Conservation (phyloP, 306 rosid genomes). For the Begonia masoniana region DNA sequence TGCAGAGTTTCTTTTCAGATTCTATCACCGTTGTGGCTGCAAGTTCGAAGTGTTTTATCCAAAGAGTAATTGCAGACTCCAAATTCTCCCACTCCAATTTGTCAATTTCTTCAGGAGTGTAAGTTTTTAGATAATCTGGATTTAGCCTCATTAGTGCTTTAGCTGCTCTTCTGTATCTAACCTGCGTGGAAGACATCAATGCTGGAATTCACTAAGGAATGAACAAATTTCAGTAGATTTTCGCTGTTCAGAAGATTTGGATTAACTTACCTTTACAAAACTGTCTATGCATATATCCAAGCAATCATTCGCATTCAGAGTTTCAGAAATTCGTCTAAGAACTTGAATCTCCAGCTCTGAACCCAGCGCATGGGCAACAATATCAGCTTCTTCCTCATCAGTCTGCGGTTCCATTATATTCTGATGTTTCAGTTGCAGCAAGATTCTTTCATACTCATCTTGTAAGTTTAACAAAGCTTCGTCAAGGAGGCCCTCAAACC, state of each 20-base stretch:
- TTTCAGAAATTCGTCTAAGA: slow-evolving; percentile 39
- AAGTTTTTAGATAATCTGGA: slow-evolving; percentile 64
- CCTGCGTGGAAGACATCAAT: slow-evolving; percentile 20
- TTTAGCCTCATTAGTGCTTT: slow-evolving; percentile 73
- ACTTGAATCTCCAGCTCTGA: slow-evolving; percentile 44
- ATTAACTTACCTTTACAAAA: slow-evolving; percentile 51
- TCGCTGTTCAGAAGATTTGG: not conserved
- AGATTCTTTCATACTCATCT: slow-evolving; percentile 55
- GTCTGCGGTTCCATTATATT: slow-evolving; percentile 12
- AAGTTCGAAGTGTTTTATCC: slow-evolving; percentile 66
- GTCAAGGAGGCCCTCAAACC: slow-evolving; percentile 71
- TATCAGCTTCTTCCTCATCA: slow-evolving; percentile 9
- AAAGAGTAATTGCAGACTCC: slow-evolving; percentile 57
- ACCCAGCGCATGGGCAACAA: slow-evolving; percentile 27
- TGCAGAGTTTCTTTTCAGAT: slow-evolving; percentile 62
- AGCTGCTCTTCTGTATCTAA: slow-evolving; percentile 77
- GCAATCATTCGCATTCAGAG: slow-evolving; percentile 64
- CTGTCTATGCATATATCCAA: slow-evolving; percentile 81
- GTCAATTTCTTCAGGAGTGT: slow-evolving; percentile 62
- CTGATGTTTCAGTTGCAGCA: slow-evolving; percentile 39
- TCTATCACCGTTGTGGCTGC: slow-evolving; percentile 50
- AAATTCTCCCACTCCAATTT: slow-evolving; percentile 82
- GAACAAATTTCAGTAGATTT: not conserved
- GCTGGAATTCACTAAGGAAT: not conserved
- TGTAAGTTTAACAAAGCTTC: slow-evolving; percentile 61